Evolutionary conservation across 2,329 filamentous ascomycete species (phyloP).

Genomic region (Aaosphaeria pasadenensis): DNA sequence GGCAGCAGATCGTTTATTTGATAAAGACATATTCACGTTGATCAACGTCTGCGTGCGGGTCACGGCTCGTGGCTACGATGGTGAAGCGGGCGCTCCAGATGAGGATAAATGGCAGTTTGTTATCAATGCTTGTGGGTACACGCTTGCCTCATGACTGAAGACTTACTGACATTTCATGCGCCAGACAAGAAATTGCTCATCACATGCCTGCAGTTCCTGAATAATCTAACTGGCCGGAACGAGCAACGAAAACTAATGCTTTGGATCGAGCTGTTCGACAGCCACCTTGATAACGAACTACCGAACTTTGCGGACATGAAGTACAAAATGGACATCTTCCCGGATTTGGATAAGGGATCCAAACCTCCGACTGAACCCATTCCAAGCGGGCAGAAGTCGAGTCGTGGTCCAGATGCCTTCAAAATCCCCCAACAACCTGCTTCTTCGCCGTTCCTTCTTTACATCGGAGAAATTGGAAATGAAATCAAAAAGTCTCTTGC

Average conservation of each 20-base stretch:
- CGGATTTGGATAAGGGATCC: slow-evolving; percentile 16
- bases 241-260: slow-evolving; percentile 63
- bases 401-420: slow-evolving; percentile 27
- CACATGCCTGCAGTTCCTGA: slow-evolving; percentile 63
- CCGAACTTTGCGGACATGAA: slow-evolving; percentile 37
- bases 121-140: slow-evolving; percentile 52
- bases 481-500: slow-evolving; percentile 37
- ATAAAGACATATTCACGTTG: slow-evolving; percentile 59
- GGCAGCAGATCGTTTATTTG: slow-evolving; percentile 58
- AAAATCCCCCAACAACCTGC: slow-evolving; percentile 37
- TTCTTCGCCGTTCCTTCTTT: slow-evolving; percentile 39
- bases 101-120: slow-evolving; percentile 65
- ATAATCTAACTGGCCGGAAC: slow-evolving; percentile 65
- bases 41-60: slow-evolving; percentile 64
- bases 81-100: slow-evolving; percentile 58
- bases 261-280: slow-evolving; percentile 64
- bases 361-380: slow-evolving; percentile 12
- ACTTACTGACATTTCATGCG: slow-evolving; percentile 4
- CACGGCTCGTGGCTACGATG: slow-evolving; percentile 63
- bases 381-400: slow-evolving; percentile 9
- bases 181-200: slow-evolving; percentile 61
- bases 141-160: too few species aligned
- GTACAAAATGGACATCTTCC: slow-evolving; percentile 32
- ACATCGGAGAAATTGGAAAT: slow-evolving; percentile 37
- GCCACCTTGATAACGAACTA: slow-evolving; percentile 43